Percentiles rank a stretch among this genome's conserved stretches.
phyloP scores from a whole-genome alignment of 805 yeast genomes.

The Starmerella geochares region DNA sequence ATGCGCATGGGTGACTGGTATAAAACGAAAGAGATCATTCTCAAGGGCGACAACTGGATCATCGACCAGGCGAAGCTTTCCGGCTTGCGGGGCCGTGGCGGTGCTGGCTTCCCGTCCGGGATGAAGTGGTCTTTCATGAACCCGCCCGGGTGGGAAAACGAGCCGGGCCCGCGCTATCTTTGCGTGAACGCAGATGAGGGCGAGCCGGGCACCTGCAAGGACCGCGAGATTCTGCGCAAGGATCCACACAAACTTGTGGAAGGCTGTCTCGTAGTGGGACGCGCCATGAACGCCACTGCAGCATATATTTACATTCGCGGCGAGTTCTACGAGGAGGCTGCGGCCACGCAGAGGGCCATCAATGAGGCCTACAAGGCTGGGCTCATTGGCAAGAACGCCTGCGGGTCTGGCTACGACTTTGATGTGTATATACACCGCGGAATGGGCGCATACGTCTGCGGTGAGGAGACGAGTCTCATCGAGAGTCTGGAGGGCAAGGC shows the following conservation, averaged over 20 bases:
- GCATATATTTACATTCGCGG: conserved; percentile 88
- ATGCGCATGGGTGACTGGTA: conserved; percentile 83
- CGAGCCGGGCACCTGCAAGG: conserved; percentile 91
- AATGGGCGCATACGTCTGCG: conserved; percentile 88
- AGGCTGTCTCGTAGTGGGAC: conserved; percentile 81
- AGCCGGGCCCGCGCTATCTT: conserved; percentile 76
- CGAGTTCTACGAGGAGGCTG: conserved; percentile 77
- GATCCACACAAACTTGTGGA: conserved; percentile 87
- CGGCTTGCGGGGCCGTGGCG: conserved; percentile 85
- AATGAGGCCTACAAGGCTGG: conserved; percentile 81
- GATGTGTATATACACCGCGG: conserved; percentile 83
- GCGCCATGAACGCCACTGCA: conserved; percentile 89
- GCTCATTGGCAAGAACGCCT: conserved; percentile 69
- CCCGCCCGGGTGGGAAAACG: conserved; percentile 92
- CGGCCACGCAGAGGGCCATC: conserved; percentile 63
- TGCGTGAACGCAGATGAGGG: conserved; percentile 93
- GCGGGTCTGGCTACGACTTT: conserved; percentile 77
- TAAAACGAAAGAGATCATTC: conserved; percentile 74
- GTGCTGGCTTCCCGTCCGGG: conserved; percentile 89
- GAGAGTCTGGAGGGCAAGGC: conserved; percentile 88
- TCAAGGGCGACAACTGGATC: conserved; percentile 83
- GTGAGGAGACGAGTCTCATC: conserved; percentile 83
- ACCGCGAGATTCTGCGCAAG: conserved; percentile 80
- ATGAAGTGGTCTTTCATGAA: conserved; percentile 90
- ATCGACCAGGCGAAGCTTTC: conserved; percentile 77